These are phyloP conservation scores for Oxytropis ochrocephala DNA, from an alignment of 306 rosid genomes.

Conservation along the genomic window DNA sequence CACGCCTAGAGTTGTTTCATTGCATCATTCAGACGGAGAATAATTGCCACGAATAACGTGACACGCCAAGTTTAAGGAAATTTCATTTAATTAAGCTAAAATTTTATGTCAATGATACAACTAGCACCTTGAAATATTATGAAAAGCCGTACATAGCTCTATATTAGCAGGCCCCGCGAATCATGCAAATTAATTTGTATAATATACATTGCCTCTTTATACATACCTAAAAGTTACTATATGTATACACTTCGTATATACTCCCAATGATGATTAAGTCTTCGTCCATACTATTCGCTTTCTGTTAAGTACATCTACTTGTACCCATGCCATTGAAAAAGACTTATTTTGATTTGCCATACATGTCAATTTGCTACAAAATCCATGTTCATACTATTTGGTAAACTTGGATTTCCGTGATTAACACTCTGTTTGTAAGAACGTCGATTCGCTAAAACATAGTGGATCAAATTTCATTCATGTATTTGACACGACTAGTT, in stretches of 20 bases:
- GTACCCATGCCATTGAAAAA: constrained; percentile 4
- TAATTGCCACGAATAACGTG: constrained; percentile 20
- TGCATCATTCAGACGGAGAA: neutral
- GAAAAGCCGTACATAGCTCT: constrained; percentile 21
- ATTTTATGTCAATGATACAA: neutral
- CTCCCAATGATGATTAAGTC: constrained; percentile 2
- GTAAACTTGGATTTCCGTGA: no score
- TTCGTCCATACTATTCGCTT: neutral
- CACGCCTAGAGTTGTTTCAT: constrained; percentile 24
- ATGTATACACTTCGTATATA: neutral
- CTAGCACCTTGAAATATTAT: constrained; percentile 1
- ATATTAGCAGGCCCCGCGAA: constrained; percentile 18
- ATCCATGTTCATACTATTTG: neutral
- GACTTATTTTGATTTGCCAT: constrained; percentile 5
- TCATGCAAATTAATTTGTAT: neutral
- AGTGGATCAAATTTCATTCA: no score
- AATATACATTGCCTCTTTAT: constrained; percentile 13
- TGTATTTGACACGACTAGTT: no score
- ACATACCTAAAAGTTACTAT: constrained; percentile 1
- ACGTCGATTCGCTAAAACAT: no score
- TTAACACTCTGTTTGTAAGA: no score
- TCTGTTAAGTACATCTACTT: neutral
- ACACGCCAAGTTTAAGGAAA: constrained; percentile 18
- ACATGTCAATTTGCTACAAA: neutral
- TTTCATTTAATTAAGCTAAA: neutral